A percentile compares a stretch with the other conserved stretches of the same genome.
Evolutionary conservation across 2,329 filamentous ascomycete species (phyloP).

Genomic region (Xylariaceae sp.): DNA sequence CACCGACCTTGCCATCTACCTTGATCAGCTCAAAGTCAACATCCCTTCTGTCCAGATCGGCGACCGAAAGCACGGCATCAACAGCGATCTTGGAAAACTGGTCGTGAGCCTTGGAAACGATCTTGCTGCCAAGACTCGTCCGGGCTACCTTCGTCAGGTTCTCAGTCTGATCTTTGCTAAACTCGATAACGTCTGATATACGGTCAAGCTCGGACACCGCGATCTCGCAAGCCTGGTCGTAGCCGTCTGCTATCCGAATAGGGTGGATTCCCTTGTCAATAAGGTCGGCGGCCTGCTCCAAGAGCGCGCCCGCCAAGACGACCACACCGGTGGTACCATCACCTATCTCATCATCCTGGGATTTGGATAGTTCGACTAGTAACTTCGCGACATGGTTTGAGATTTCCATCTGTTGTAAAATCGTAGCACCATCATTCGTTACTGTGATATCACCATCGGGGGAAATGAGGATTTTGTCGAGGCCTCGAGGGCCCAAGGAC

Average conservation of each 20-base stretch:
- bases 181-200: slow-evolving; percentile 88
- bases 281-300: slow-evolving; percentile 94
- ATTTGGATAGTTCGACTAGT: slow-evolving; percentile 94
- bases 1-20: slow-evolving; percentile 97
- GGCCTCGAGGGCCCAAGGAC: slow-evolving; percentile 87
- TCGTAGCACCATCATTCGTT: slow-evolving; percentile 97
- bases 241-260: slow-evolving; percentile 96
- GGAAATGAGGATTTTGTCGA: slow-evolving; percentile 99
- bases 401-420: slow-evolving; percentile 97
- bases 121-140: slow-evolving; percentile 96
- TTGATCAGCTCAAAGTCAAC: slow-evolving; percentile 99
- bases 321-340: slow-evolving; percentile 98
- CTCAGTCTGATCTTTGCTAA: slow-evolving; percentile 71
- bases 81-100: slow-evolving; percentile 97
- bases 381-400: slow-evolving; percentile 97
- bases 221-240: slow-evolving; percentile 96
- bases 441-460: slow-evolving; percentile 98
- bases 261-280: slow-evolving; percentile 99
- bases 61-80: slow-evolving; percentile 93
- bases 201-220: slow-evolving; percentile 87
- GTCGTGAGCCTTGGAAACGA: slow-evolving; percentile 97
- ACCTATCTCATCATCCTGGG: slow-evolving; percentile 97
- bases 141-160: slow-evolving; percentile 94
- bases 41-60: slow-evolving; percentile 91
- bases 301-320: slow-evolving; percentile 85